phyloP scores from a whole-genome alignment of 768 basidiomycete genomes.

The Rhizopogon sp. region DNA sequence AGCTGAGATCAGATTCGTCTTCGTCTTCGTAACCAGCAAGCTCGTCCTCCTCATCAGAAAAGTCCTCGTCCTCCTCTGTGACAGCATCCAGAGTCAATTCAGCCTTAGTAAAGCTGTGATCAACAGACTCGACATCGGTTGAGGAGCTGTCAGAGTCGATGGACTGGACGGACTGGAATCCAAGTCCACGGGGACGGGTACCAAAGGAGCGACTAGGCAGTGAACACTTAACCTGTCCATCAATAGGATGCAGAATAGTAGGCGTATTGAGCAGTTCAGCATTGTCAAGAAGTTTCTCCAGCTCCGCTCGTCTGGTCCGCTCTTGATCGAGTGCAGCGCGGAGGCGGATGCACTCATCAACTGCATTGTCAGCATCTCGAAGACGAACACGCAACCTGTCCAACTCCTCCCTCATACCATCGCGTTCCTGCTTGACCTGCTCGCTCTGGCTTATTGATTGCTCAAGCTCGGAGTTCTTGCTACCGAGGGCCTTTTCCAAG shows the following conservation, averaged over 20 bases:
- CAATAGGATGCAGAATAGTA: constrained; percentile 21
- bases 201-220: constrained; percentile 19
- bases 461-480: constrained; percentile 24
- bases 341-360: constrained; percentile 23
- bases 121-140: constrained; percentile 64
- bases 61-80: constrained; percentile 42
- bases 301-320: constrained; percentile 34
- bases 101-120: constrained; percentile 36
- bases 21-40: constrained; percentile 70
- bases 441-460: constrained; percentile 23
- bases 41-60: constrained; percentile 51
- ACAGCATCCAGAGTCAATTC: constrained; percentile 52
- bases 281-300: constrained; percentile 51
- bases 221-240: constrained; percentile 9
- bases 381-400: constrained; percentile 25
- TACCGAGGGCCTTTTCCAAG: constrained; percentile 44
- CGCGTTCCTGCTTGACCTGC: constrained; percentile 20
- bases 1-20: constrained; percentile 48
- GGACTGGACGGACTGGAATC: constrained; percentile 37
- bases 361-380: constrained; percentile 19
- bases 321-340: constrained; percentile 34
- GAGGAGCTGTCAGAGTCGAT: constrained; percentile 60
- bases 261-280: constrained; percentile 42
- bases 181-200: constrained; percentile 40
- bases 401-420: constrained; percentile 24